Conservation (phyloP, 1,284 basidiomycete species). For the Moesziomyces antarcticus region DNA sequence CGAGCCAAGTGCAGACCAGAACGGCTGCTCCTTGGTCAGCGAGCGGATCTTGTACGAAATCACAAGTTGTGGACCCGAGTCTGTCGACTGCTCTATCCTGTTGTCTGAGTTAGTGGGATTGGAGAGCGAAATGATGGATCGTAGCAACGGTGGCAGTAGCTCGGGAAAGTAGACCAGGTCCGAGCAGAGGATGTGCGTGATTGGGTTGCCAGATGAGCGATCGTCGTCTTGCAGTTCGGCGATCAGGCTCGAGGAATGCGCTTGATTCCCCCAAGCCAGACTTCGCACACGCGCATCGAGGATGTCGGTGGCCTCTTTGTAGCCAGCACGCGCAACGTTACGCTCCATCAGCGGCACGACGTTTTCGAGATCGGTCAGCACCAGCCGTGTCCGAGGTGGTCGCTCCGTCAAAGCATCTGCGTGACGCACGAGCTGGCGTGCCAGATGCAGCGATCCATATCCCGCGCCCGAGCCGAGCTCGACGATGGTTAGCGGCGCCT, state of each 20-base stretch:
- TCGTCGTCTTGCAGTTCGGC: constrained; percentile 5
- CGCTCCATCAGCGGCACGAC: constrained; percentile 61
- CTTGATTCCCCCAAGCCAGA: constrained; percentile 58
- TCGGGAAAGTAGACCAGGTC: constrained; percentile 67
- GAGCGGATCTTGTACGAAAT: constrained; percentile 78
- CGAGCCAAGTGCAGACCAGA: constrained; percentile 82
- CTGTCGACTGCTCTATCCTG: neutral
- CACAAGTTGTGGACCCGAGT: constrained; percentile 46
- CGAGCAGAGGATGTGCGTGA: constrained; percentile 63
- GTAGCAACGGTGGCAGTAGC: constrained; percentile 60
- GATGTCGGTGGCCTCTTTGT: constrained; percentile 4
- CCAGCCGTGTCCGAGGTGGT: constrained; percentile 12
- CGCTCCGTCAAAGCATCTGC: neutral
- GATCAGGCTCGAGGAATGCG: constrained; percentile 31
- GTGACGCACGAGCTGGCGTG: constrained; percentile 33
- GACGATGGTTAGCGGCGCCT: constrained; percentile 27
- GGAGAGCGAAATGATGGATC: constrained; percentile 58
- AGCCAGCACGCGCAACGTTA: constrained; percentile 46
- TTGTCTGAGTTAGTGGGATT: neutral
- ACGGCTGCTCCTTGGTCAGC: constrained; percentile 78
- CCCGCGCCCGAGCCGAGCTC: constrained; percentile 65
- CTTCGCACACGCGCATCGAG: constrained; percentile 38
- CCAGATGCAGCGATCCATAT: constrained; percentile 61
- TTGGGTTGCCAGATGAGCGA: constrained; percentile 1
- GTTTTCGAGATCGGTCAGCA: constrained; percentile 64